Percentiles rank a stretch among this genome's conserved stretches.
Evolutionary conservation across 768 basidiomycete species (phyloP).

Genomic region (Pisolithus sp.): DNA sequence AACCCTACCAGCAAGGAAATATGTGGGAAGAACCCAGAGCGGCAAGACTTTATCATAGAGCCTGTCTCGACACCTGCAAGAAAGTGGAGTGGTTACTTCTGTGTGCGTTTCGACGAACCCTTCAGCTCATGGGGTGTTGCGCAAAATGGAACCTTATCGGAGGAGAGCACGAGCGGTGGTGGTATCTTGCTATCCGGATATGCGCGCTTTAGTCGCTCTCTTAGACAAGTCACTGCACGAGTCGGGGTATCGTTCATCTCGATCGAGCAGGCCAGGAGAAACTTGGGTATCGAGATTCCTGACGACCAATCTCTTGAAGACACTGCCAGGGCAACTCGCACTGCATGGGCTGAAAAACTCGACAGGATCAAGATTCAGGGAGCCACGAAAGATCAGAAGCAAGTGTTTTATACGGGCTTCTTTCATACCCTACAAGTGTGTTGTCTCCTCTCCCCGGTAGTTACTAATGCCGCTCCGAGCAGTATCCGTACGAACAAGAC

Average conservation of each 20-base stretch:
- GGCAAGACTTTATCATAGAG: constrained; percentile 65
- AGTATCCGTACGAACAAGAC: constrained; percentile 75
- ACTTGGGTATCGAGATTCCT: constrained; percentile 44
- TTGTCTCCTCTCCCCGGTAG: not conserved
- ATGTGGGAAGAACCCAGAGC: constrained; percentile 58
- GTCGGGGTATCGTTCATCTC: constrained; percentile 75
- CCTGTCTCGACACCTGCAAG: constrained; percentile 41
- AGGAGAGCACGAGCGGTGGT: constrained; percentile 23
- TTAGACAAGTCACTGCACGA: constrained; percentile 42
- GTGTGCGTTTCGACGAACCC: constrained; percentile 48
- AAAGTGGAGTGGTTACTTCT: constrained; percentile 43
- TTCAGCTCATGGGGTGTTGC: constrained; percentile 44
- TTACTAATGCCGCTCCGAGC: constrained; percentile 7
- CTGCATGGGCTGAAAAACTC: constrained; percentile 54
- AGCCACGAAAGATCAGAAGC: constrained; percentile 40
- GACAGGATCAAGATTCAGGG: constrained; percentile 45
- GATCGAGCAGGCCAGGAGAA: constrained; percentile 52
- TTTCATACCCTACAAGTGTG: constrained; percentile 56
- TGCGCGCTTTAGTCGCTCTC: constrained; percentile 33
- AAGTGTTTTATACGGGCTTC: constrained; percentile 54
- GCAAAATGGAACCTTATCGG: constrained; percentile 35
- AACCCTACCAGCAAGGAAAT: constrained; percentile 41
- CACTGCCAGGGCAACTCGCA: constrained; percentile 42
- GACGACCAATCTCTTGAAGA: constrained; percentile 43
- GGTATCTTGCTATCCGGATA: constrained; percentile 50